These are phyloP conservation scores for Canna indica DNA, from an alignment of 176 grass and related monocot genomes.

Conservation along the genomic window DNA sequence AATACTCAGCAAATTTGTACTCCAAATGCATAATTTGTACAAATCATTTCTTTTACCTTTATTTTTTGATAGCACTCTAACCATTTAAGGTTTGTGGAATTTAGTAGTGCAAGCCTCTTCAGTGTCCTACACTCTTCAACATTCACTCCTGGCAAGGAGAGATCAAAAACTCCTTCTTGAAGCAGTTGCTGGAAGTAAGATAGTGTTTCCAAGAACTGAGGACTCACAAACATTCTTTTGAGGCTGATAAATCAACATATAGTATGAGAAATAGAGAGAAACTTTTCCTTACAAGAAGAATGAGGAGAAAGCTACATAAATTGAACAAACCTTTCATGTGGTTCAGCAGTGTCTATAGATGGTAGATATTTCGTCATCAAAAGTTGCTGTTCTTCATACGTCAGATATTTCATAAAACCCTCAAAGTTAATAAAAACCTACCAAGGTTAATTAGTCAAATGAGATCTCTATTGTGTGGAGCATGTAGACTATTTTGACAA, in stretches of 20 bases:
- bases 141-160: slow-evolving; percentile 22
- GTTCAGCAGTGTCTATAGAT: slow-evolving; percentile 26
- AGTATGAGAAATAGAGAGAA: background rate
- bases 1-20: background rate
- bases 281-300: background rate
- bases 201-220: slow-evolving; percentile 28
- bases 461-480: background rate
- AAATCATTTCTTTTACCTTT: slow-evolving; percentile 23
- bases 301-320: slow-evolving; percentile 5
- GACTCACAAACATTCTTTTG: slow-evolving; percentile 28
- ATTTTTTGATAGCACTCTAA: slow-evolving; percentile 26
- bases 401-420: slow-evolving; percentile 30
- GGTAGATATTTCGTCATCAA: slow-evolving; percentile 40
- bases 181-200: slow-evolving; percentile 30
- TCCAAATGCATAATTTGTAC: background rate
- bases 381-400: slow-evolving; percentile 22
- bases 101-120: slow-evolving; percentile 28
- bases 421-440: slow-evolving; percentile 38
- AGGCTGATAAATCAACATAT: slow-evolving; percentile 20
- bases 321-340: slow-evolving; percentile 35
- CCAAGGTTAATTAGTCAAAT: no score
- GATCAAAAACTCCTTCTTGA: slow-evolving; percentile 30
- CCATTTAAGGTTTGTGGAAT: slow-evolving; percentile 27
- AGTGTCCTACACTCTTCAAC: slow-evolving; percentile 27
- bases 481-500: no score